phyloP scores from a whole-genome alignment of 1,284 basidiomycete species.

The Ganoderma multipileum region DNA sequence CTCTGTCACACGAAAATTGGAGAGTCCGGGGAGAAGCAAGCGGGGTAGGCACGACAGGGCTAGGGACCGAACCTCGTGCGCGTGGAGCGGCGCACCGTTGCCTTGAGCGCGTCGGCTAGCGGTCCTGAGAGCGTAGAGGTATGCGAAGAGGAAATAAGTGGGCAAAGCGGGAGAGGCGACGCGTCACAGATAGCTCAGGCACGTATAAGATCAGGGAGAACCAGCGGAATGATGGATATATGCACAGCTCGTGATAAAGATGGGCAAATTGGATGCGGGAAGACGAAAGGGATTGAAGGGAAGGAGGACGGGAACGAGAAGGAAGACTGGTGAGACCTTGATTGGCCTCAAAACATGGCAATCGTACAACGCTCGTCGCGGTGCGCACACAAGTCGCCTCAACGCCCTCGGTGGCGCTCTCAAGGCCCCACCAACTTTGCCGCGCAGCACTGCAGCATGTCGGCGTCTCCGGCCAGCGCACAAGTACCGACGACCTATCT shows the following conservation, averaged over 20 bases:
- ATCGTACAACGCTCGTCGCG: slow-evolving; percentile 15
- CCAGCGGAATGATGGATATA: slow-evolving; percentile 20
- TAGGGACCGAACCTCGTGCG: slow-evolving; percentile 1
- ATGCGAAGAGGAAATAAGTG: not conserved
- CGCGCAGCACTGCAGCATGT: not conserved
- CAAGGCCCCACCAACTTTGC: not conserved
- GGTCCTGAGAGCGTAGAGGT: not conserved
- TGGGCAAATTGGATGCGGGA: slow-evolving; percentile 11
- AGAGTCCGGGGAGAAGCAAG: slow-evolving; percentile 12
- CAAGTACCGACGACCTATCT: not conserved
- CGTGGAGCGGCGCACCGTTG: not conserved
- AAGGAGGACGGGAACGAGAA: slow-evolving; percentile 2
- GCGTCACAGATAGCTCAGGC: slow-evolving; percentile 7
- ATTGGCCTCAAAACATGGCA: slow-evolving; percentile 23
- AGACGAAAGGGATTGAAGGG: slow-evolving; percentile 3
- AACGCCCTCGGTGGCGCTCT: slow-evolving; percentile 7
- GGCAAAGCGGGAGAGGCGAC: slow-evolving; percentile 3
- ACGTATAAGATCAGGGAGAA: slow-evolving; percentile 13
- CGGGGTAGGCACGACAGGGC: slow-evolving; percentile 12
- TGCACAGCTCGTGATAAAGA: slow-evolving; percentile 22
- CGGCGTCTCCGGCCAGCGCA: not conserved
- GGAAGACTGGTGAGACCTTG: slow-evolving; percentile 4
- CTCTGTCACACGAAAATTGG: slow-evolving; percentile 11
- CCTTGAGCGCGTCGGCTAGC: not conserved
- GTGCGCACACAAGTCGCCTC: slow-evolving; percentile 7